A percentile compares a stretch with the other conserved stretches of the same genome.
phyloP scores from a whole-genome alignment of 2,329 filamentous ascomycete genomes.

The Ophiosphaerella herpotricha region DNA sequence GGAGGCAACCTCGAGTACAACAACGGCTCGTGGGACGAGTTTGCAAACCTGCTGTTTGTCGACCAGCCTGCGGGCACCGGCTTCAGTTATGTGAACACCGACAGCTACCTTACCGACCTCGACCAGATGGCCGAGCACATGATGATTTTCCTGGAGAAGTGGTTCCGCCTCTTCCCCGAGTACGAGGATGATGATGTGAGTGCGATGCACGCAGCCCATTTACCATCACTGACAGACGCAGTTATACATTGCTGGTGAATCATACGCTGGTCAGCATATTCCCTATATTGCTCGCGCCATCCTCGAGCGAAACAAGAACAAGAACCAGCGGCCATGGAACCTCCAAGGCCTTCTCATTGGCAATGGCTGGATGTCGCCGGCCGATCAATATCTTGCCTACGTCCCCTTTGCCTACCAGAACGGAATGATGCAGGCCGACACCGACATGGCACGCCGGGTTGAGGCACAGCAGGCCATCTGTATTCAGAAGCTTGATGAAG shows the following conservation, averaged over 20 bases:
- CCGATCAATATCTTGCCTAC: constrained; percentile 88
- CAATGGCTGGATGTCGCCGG: constrained; percentile 94
- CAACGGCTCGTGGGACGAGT: constrained; percentile 98
- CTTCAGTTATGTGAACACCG: constrained; percentile 91
- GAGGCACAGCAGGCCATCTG: constrained; percentile 74
- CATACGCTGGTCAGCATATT: constrained; percentile 95
- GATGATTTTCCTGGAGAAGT: constrained; percentile 86
- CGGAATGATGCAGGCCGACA: constrained; percentile 71
- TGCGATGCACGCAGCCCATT: constrained; percentile 21
- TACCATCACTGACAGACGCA: constrained; percentile 47
- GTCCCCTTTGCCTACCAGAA: constrained; percentile 79
- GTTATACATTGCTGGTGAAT: constrained; percentile 95
- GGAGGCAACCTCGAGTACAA: constrained; percentile 75
- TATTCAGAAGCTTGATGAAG: constrained; percentile 62
- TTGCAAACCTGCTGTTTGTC: constrained; percentile 94
- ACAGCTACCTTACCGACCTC: constrained; percentile 84
- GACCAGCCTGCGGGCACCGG: constrained; percentile 97
- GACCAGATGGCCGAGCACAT: constrained; percentile 90
- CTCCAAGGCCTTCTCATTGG: constrained; percentile 88
- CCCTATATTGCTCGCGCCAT: constrained; percentile 95
- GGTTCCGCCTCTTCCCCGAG: constrained; percentile 87
- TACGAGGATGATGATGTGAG: constrained; percentile 90
- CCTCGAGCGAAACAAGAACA: constrained; percentile 76
- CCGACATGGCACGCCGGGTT: constrained; percentile 65
- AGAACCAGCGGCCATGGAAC: constrained; percentile 67